Base-by-base conservation (phyloP, 1,284 basidiomycete species). In the Irpex rosettiformis region DNA sequence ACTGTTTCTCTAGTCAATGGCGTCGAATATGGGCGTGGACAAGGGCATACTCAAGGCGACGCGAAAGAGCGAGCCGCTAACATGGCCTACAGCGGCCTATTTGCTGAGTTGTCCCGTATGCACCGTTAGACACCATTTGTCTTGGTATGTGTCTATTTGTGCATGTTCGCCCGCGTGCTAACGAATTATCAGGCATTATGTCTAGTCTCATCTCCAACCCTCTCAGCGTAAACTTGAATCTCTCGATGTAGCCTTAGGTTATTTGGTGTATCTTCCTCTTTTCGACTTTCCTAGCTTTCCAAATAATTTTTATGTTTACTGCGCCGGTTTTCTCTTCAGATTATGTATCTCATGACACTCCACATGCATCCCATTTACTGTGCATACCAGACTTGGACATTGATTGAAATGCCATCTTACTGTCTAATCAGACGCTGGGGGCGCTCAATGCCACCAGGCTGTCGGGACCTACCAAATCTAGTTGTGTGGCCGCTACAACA, bases 11-110 rank as follows among this genome's bases (percentile, higher is more conserved):
- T 27, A 69, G 68, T 67, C 10, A 61, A 63, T 28, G 55, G 55
- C 13, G 55, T 65, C n/a, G 58, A 62, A 40, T 64, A 63, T 51
- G 67, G 68, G 13, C 47, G 61, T 3, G 66, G 64, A 18, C 24
- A 7, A 11, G 63, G 48, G 1, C 52, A 27, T 5, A 64, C 55
- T 21, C 59, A 33, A 54, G 57, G 57, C 8, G 62, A 61, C 11
- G 66, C 68, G 11, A 63, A 58, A 51, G 68, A 69, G 43, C 13
- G 33, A 18, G 68, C 68, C 11, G 66, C 68, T 3, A 4, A 27
- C 2, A 5, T 43, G 2, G 67, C 67, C 27, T 64, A 59, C 53
- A 18, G 18, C 10, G 45, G 21, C 2, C 37, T 63, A 21, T 28
- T 24, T 24, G n/a, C 22, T n/a, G 48, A 49, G 21, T 24, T 49